phyloP scores from a whole-genome alignment of 2,329 filamentous ascomycete genomes.

The Beauveria sp. region DNA sequence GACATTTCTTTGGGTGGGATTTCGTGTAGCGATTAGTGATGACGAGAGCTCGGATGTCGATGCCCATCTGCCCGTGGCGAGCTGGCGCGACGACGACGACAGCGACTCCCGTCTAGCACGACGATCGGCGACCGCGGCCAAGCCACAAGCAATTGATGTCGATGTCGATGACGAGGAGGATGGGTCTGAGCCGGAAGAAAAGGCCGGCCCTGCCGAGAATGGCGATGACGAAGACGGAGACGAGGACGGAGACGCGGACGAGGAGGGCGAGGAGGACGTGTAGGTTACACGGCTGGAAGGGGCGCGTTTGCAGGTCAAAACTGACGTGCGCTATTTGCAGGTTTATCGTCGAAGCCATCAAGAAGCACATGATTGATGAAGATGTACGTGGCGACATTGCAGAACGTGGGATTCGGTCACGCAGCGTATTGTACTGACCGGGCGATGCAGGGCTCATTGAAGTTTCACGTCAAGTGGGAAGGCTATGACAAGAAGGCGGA shows the following conservation, averaged over 20 bases:
- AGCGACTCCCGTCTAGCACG: conserved; percentile 15
- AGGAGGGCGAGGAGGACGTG: conserved; percentile 18
- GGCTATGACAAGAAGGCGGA: conserved; percentile 65
- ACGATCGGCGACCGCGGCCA: conserved; percentile 20
- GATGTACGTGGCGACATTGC: conserved; percentile 33
- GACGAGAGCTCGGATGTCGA: conserved; percentile 27
- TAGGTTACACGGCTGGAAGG: conserved; percentile 6
- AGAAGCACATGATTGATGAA: conserved; percentile 54
- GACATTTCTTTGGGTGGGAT: not conserved
- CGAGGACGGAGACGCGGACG: not conserved
- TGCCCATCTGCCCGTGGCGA: conserved; percentile 17
- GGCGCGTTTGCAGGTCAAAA: not conserved
- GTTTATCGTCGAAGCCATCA: conserved; percentile 68
- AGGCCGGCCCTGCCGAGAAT: not conserved
- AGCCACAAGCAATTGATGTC: conserved; percentile 26
- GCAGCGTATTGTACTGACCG: not conserved
- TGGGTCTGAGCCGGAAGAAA: conserved; percentile 36
- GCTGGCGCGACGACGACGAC: conserved; percentile 17
- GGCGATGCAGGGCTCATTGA: conserved; percentile 37
- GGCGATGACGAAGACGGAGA: not conserved
- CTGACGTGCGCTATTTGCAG: conserved; percentile 32
- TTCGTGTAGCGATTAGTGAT: conserved; percentile 29
- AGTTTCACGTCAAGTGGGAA: conserved; percentile 69
- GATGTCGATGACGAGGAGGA: conserved; percentile 31
- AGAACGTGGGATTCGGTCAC: not conserved